A percentile compares a stretch with the other conserved stretches of the same genome.
phyloP scores from a whole-genome alignment of 1,139 yeast genomes.

The Suzukiozyma palmioleophila region DNA sequence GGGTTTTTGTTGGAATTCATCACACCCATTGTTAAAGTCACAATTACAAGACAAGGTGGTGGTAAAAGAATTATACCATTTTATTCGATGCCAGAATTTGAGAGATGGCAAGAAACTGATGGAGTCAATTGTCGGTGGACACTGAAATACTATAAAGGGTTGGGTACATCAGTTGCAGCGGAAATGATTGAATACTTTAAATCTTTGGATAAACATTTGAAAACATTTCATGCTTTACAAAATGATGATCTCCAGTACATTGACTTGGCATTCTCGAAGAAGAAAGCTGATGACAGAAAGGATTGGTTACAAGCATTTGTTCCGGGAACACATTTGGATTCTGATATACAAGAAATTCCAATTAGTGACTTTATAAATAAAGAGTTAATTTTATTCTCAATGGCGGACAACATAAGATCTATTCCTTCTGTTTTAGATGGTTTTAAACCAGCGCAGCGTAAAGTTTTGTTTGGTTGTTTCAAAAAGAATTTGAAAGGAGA shows the following conservation, averaged over 20 bases:
- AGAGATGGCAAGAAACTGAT: conserved; percentile 84
- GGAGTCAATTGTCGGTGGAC: conserved; percentile 79
- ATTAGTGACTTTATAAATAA: conserved; percentile 92
- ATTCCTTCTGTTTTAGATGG: conserved; percentile 95
- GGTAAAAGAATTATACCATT: conserved; percentile 59
- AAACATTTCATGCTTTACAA: conserved; percentile 77
- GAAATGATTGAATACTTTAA: conserved; percentile 91
- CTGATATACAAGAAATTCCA: conserved; percentile 72
- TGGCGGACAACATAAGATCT: conserved; percentile 96
- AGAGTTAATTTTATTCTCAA: conserved; percentile 88
- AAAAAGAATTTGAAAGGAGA: conserved; percentile 74
- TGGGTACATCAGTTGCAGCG: conserved; percentile 83
- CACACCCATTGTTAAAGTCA: conserved; percentile 94
- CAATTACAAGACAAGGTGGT: conserved; percentile 58
- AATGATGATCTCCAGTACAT: conserved; percentile 77
- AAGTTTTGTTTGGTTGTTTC: conserved; percentile 84
- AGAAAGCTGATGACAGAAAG: conserved; percentile 95
- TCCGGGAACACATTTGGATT: conserved; percentile 93
- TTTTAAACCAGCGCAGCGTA: conserved; percentile 95
- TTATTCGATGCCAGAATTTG: conserved; percentile 95
- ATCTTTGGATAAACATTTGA: conserved; percentile 80
- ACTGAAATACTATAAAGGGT: conserved; percentile 95
- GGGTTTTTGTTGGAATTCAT: conserved; percentile 92
- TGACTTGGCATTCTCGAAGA: conserved; percentile 92
- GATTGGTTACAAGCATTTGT: conserved; percentile 89